Evolutionary conservation across 805 yeast genomes (phyloP).

Genomic region (Diddensiella caesifluorescens): DNA sequence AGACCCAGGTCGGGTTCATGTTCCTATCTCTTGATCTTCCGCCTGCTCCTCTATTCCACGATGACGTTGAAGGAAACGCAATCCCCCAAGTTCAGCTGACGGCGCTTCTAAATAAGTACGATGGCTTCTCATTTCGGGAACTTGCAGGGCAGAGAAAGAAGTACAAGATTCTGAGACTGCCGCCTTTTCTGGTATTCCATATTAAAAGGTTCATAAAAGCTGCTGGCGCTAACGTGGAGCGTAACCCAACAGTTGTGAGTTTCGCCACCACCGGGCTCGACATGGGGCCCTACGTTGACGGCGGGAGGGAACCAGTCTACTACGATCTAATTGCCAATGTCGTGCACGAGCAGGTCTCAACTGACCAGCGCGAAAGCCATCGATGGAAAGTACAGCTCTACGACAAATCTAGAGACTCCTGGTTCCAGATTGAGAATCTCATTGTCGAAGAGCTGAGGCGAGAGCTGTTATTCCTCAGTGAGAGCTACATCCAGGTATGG

Average conservation of each 20-base stretch:
- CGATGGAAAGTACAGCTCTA: slow-evolving; percentile 48
- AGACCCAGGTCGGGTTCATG: slow-evolving; percentile 39
- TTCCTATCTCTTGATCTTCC: slow-evolving; percentile 58
- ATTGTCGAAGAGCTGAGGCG: slow-evolving; percentile 42
- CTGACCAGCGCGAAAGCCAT: slow-evolving; percentile 22
- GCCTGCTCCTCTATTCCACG: slow-evolving; percentile 48
- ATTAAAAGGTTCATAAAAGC: slow-evolving; percentile 46
- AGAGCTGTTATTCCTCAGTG: slow-evolving; percentile 57
- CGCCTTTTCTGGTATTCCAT: slow-evolving; percentile 51
- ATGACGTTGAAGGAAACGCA: slow-evolving; percentile 39
- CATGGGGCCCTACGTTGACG: slow-evolving; percentile 33
- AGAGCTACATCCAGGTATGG: slow-evolving; percentile 68
- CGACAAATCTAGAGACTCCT: slow-evolving; percentile 39
- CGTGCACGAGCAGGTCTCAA: slow-evolving; percentile 33
- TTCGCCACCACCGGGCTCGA: slow-evolving; percentile 42
- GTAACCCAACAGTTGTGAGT: slow-evolving; percentile 60
- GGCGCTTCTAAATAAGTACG: slow-evolving; percentile 39
- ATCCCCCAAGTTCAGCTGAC: slow-evolving; percentile 49
- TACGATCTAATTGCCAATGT: slow-evolving; percentile 50
- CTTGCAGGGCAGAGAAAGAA: slow-evolving; percentile 34
- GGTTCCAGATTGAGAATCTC: slow-evolving; percentile 58
- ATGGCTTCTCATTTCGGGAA: slow-evolving; percentile 31
- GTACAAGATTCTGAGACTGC: slow-evolving; percentile 41
- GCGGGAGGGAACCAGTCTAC: slow-evolving; percentile 20
- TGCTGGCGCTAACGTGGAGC: slow-evolving; percentile 31